phyloP scores from a whole-genome alignment of 2,329 filamentous ascomycete genomes.

The Shiraia sp. region DNA sequence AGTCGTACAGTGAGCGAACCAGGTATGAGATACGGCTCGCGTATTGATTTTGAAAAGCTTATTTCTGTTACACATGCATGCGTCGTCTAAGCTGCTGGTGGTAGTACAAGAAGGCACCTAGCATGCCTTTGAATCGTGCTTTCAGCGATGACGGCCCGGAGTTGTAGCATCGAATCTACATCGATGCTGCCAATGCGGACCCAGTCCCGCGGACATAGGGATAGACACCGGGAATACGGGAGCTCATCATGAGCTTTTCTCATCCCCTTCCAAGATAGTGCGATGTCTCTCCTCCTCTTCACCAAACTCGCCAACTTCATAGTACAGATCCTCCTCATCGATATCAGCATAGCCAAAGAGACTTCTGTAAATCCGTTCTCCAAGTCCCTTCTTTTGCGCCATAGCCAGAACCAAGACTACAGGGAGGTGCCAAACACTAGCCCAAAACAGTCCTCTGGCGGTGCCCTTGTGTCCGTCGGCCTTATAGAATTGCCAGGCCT shows the following conservation, averaged over 20 bases:
- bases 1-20: constrained; percentile 2
- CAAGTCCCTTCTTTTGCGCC: constrained; percentile 83
- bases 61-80: constrained; percentile 11
- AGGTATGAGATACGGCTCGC: neutral
- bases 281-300: constrained; percentile 24
- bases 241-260: constrained; percentile 5
- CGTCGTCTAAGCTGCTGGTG: no score
- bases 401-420: constrained; percentile 87
- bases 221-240: no score
- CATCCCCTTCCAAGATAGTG: constrained; percentile 6
- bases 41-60: constrained; percentile 9
- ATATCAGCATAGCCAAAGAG: constrained; percentile 37
- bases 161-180: no score
- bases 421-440: constrained; percentile 94
- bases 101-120: no score
- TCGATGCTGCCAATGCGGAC: no score
- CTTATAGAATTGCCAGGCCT: constrained; percentile 82
- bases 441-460: constrained; percentile 90
- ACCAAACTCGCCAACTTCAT: constrained; percentile 33
- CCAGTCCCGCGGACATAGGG: no score
- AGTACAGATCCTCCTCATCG: constrained; percentile 39
- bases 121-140: no score
- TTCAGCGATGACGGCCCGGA: no score
- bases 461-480: constrained; percentile 76
- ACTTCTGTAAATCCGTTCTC: constrained; percentile 36